phyloP scores from a whole-genome alignment of 768 basidiomycete genomes.

The Termitomyces sp. region DNA sequence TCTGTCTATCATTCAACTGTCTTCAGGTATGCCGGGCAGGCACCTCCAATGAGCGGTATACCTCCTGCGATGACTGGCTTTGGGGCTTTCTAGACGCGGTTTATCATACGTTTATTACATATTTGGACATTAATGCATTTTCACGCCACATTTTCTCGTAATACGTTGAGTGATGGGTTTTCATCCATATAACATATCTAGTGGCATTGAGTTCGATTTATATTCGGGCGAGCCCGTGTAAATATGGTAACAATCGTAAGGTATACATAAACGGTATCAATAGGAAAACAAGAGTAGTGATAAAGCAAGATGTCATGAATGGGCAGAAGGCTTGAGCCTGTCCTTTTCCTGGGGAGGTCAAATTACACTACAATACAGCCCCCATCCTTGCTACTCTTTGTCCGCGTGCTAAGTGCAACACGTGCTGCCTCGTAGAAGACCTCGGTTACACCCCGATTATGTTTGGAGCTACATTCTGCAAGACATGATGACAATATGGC shows the following conservation, averaged over 20 bases:
- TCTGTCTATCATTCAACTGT: slow-evolving; percentile 1
- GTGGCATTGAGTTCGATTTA: not conserved
- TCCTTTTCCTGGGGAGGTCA: not conserved
- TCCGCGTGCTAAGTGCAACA: slow-evolving; percentile 69
- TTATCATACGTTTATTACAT: slow-evolving; percentile 23
- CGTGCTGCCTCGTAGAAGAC: slow-evolving; percentile 91
- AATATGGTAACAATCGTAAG: slow-evolving; percentile 5
- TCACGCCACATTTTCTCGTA: not conserved
- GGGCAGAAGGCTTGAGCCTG: not conserved
- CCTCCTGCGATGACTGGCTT: slow-evolving; percentile 70
- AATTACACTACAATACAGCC: slow-evolving; percentile 59
- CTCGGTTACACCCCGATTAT: slow-evolving; percentile 90
- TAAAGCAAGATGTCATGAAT: not conserved
- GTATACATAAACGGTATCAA: slow-evolving; percentile 18
- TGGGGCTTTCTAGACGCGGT: slow-evolving; percentile 25
- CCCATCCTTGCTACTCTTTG: slow-evolving; percentile 53
- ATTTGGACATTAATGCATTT: slow-evolving; percentile 20
- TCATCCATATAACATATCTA: not conserved
- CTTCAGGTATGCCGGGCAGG: slow-evolving; percentile 54
- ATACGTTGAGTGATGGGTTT: not conserved
- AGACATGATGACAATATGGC: not conserved
- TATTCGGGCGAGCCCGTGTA: not conserved
- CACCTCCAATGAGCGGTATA: slow-evolving; percentile 67
- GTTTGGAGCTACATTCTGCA: slow-evolving; percentile 94
- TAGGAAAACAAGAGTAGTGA: slow-evolving; percentile 3